Evolutionary conservation across 1,284 basidiomycete species (phyloP).

Genomic region (Lignosus rhinocerotis): DNA sequence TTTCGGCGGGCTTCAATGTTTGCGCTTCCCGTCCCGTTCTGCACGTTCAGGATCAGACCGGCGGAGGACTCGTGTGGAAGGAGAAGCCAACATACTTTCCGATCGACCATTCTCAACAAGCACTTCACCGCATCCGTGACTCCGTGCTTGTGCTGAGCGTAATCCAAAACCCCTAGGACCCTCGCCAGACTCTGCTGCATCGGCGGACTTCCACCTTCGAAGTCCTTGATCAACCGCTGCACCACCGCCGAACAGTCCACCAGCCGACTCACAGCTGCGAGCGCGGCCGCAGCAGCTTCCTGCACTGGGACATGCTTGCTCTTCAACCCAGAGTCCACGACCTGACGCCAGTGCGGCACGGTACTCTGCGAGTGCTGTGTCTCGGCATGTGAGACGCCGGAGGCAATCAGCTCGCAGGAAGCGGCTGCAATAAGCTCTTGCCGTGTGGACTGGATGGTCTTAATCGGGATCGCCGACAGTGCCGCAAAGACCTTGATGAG

Average conservation of each 20-base stretch:
- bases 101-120: slow-evolving; percentile 59
- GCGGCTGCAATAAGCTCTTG: slow-evolving; percentile 77
- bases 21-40: slow-evolving; percentile 37
- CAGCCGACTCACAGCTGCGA: slow-evolving; percentile 67
- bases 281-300: slow-evolving; percentile 66
- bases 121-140: slow-evolving; percentile 55
- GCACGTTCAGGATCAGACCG: neutral
- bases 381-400: slow-evolving; percentile 60
- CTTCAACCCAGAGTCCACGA: slow-evolving; percentile 75
- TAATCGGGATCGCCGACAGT: slow-evolving; percentile 54
- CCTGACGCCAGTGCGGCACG: slow-evolving; percentile 61
- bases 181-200: slow-evolving; percentile 80
- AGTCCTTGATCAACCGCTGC: slow-evolving; percentile 69
- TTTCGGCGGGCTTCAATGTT: slow-evolving; percentile 72
- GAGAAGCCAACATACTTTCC: slow-evolving; percentile 45
- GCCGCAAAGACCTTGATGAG: slow-evolving; percentile 55
- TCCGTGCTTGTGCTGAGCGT: slow-evolving; percentile 52
- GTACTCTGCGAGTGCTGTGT: slow-evolving; percentile 43
- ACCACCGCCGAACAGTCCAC: slow-evolving; percentile 64
- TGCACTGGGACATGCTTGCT: slow-evolving; percentile 71
- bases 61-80: neutral
- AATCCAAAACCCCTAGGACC: slow-evolving; percentile 75
- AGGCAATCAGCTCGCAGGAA: slow-evolving; percentile 73
- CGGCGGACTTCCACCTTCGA: slow-evolving; percentile 51
- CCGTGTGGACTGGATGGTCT: slow-evolving; percentile 63